Base-by-base conservation (phyloP, 441 rosid genomes). In the Bruguiera hainesii region DNA sequence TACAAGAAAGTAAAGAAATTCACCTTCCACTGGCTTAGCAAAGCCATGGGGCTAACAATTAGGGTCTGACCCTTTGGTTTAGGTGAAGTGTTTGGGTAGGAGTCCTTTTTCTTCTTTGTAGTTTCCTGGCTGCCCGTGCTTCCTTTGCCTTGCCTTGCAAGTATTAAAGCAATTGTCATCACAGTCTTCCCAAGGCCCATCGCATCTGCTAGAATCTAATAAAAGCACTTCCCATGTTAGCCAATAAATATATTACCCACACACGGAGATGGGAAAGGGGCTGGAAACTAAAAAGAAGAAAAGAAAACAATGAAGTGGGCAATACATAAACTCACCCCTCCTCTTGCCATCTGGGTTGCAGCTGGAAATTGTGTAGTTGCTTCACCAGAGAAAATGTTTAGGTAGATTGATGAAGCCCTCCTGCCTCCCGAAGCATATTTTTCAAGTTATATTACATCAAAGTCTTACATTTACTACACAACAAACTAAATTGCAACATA, bases 121-220 rank as follows among this genome's bases (percentile, higher is more conserved):
- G 46, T 71, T 30, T 73, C 74, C 68, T 72, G 74, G 20, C 20
- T 71, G 6, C 68, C 77, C 16, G 71, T 75, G 60, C 63, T 74
- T 63, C 83, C 85, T 69, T 66, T 72, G 58, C 86, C 81, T 28
- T 77, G 82, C 69, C 85, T 73, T 66, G 96, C 76, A 69, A 87
- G 90, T 73, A 87, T 76, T 39, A 89, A 68, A 65, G 91, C 86
- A 76, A 89, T 85, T 37, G 89, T 84, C 96, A 89, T 87, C 70
- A 89, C 90, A 3, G 91, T 89, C 76, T 87, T 87, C 53, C 93
- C 96, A 56, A 87, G 96, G 53, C 89, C 91, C 96, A 85, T 87
- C 58, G 90, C 87, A 85, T 87, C 96, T 56, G 93, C 96, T 31
- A 89, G 73, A 68, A 89, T 87, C 96, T 89, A 71, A 5, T 70